A percentile compares a stretch with the other conserved stretches of the same genome.
Conservation (phyloP, 345 rosid genomes). For the Mallotus nudiflorus region DNA sequence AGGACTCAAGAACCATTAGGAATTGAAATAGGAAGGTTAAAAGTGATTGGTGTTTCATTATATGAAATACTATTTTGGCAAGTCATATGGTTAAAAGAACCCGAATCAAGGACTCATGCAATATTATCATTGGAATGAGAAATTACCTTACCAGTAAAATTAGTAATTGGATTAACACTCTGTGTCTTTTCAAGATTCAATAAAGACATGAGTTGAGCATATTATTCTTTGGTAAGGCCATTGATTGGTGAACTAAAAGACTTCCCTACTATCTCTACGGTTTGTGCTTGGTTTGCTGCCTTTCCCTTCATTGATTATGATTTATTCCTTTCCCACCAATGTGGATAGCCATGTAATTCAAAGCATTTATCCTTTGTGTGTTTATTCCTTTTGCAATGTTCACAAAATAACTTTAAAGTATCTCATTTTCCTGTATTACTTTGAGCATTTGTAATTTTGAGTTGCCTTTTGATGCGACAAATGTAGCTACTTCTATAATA, state of each 20-base stretch:
- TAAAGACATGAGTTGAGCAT: too few relatives aligned
- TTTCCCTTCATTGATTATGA: background rate
- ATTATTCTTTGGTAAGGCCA: too few relatives aligned
- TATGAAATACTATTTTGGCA: background rate
- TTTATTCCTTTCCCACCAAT: background rate
- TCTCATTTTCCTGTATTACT: background rate
- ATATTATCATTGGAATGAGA: background rate
- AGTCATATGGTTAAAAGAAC: background rate
- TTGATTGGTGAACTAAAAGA: too few relatives aligned
- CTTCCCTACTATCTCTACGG: too few relatives aligned
- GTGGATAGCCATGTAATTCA: background rate
- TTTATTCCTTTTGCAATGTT: background rate
- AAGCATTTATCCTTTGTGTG: background rate
- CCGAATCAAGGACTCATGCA: background rate
- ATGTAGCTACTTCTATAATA: background rate
- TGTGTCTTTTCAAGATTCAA: too few relatives aligned
- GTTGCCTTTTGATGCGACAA: background rate
- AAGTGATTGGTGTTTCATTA: background rate
- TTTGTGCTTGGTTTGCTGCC: background rate
- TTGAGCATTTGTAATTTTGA: background rate
- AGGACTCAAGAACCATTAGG: background rate
- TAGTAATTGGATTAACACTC: too few relatives aligned
- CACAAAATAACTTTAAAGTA: background rate
- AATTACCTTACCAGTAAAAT: background rate
- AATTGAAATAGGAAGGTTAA: background rate